phyloP scores from a whole-genome alignment of 306 rosid genomes.

The Trifolium dubium region DNA sequence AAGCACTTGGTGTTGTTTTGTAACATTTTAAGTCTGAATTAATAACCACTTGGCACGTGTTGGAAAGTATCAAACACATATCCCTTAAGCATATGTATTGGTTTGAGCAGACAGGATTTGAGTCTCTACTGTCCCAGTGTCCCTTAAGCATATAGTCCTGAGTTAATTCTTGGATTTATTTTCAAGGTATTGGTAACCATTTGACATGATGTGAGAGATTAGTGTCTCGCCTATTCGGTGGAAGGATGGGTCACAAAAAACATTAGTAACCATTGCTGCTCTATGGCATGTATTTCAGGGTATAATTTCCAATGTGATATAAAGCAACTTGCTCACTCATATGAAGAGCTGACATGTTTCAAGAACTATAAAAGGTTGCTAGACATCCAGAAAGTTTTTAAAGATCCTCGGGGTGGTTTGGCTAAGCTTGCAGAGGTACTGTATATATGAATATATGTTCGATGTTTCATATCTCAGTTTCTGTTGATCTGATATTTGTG shows the following conservation, averaged over 20 bases:
- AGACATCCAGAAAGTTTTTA: conserved; percentile 80
- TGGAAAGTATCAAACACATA: neutral
- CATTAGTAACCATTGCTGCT: conserved; percentile 34
- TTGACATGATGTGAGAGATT: neutral
- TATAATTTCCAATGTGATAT: conserved; percentile 89
- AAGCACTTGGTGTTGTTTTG: conserved; percentile 23
- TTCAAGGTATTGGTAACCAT: neutral
- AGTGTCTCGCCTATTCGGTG: neutral
- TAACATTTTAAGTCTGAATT: conserved; percentile 26
- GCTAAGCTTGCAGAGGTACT: conserved; percentile 85
- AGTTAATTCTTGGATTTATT: neutral
- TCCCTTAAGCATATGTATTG: conserved; percentile 12
- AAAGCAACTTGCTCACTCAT: conserved; percentile 82
- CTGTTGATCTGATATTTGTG: conserved; percentile 6
- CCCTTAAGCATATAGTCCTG: neutral
- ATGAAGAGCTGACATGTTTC: conserved; percentile 78
- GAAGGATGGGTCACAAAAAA: neutral
- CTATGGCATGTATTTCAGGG: conserved; percentile 61
- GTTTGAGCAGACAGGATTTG: conserved; percentile 2
- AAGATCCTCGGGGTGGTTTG: conserved; percentile 83
- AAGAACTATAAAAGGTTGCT: conserved; percentile 78
- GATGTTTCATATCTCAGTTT: conserved; percentile 24
- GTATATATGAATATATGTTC: conserved; percentile 1
- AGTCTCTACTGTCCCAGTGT: neutral
- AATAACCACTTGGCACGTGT: conserved; percentile 12